These are phyloP conservation scores for Neurospora tetrasperma DNA, from an alignment of 495 filamentous ascomycete species.

Conservation along the genomic window DNA sequence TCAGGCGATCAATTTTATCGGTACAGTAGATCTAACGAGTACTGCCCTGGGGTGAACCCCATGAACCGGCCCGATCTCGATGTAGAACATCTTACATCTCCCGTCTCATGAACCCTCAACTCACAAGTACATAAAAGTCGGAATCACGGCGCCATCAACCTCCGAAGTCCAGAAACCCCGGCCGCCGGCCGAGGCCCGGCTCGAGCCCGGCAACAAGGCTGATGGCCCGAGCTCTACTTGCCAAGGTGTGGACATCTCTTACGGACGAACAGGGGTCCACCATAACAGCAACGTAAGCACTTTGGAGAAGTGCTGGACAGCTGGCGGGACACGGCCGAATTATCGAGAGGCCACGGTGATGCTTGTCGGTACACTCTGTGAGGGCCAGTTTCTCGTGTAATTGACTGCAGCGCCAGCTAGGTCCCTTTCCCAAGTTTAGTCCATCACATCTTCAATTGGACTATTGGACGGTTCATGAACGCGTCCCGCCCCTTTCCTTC, in stretches of 20 bases:
- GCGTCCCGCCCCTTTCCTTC: constrained; percentile 21
- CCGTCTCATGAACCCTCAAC: neutral
- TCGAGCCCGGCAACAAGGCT: neutral
- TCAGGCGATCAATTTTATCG: too few relatives aligned
- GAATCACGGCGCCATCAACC: neutral
- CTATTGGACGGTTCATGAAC: constrained; percentile 27
- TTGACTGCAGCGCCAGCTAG: neutral
- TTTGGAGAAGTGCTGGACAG: constrained; percentile 17
- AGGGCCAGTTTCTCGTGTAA: neutral
- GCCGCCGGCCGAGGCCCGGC: neutral
- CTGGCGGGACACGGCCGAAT: constrained; percentile 7
- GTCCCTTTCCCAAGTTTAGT: neutral
- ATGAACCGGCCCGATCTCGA: neutral
- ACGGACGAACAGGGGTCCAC: constrained; percentile 16
- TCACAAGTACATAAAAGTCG: neutral
- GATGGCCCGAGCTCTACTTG: neutral
- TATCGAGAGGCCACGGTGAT: constrained; percentile 22
- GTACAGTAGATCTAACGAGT: too few relatives aligned
- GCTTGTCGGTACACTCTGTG: constrained; percentile 9
- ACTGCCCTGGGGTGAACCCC: neutral
- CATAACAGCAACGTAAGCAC: constrained; percentile 29
- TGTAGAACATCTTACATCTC: neutral
- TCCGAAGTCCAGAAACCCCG: neutral
- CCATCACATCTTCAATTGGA: constrained; percentile 8
- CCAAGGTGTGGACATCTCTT: neutral